Evolutionary conservation across 1,284 basidiomycete species (phyloP).

Genomic region (Cryptococcus sp.): DNA sequence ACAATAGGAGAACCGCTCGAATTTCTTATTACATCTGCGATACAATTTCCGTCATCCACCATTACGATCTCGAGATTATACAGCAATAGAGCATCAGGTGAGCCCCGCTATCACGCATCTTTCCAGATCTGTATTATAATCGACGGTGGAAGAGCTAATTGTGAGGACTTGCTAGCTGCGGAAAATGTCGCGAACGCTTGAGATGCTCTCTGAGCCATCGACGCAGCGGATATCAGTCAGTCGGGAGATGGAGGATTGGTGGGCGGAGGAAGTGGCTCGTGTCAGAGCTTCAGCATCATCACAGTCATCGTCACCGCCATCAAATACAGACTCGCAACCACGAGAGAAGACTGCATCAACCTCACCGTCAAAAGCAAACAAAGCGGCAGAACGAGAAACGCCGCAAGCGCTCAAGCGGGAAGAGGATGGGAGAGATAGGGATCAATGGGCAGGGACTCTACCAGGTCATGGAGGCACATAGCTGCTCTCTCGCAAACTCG

Average conservation of each 20-base stretch:
- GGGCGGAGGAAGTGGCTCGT: constrained; percentile 37
- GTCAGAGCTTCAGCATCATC: background rate
- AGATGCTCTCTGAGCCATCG: constrained; percentile 46
- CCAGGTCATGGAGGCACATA: constrained; percentile 39
- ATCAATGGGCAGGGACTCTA: constrained; percentile 31
- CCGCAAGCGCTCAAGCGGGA: constrained; percentile 15
- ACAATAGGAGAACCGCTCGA: constrained; percentile 14
- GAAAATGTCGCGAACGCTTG: constrained; percentile 47
- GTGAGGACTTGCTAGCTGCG: constrained; percentile 38
- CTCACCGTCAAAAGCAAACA: background rate
- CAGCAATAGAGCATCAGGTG: constrained; percentile 54
- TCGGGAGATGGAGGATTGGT: constrained; percentile 51
- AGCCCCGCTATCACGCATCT: constrained; percentile 14
- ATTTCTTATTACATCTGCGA: constrained; percentile 50
- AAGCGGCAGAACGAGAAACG: background rate
- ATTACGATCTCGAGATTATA: constrained; percentile 47
- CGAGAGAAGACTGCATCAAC: background rate
- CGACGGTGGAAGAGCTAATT: background rate
- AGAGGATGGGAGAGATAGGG: constrained; percentile 13
- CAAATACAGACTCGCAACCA: background rate
- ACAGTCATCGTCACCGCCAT: background rate
- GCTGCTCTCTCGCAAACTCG: no score
- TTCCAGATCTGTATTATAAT: no score
- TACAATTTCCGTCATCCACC: constrained; percentile 52
- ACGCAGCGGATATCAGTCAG: constrained; percentile 46